A percentile compares a stretch with the other conserved stretches of the same genome.
Conservation (phyloP, 495 filamentous ascomycete species). For the Podospora pseudoanserina region DNA sequence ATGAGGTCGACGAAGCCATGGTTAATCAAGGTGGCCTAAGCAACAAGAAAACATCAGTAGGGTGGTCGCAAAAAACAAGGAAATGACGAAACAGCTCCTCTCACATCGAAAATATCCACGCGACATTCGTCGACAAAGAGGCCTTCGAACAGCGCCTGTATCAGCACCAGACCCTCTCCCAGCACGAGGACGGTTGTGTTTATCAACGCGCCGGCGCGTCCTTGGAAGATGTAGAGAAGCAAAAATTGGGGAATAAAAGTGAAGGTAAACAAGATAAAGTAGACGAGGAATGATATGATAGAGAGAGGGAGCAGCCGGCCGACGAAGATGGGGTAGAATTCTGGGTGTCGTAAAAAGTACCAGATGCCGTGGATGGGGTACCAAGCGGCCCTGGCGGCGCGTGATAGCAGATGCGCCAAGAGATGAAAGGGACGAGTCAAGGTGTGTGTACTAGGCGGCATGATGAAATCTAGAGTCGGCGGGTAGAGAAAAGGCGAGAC, state of each 20-base stretch:
- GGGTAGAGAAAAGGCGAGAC: not conserved
- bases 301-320: conserved; percentile 66
- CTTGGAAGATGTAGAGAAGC: conserved; percentile 77
- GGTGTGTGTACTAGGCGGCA: not conserved
- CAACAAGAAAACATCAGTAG: conserved; percentile 4
- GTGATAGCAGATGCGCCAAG: not conserved
- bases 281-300: conserved; percentile 68
- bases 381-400: conserved; percentile 26
- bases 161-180: conserved; percentile 74
- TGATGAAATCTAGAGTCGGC: not conserved
- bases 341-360: conserved; percentile 68
- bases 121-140: conserved; percentile 80
- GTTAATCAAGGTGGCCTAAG: conserved; percentile 47
- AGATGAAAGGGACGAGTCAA: not conserved
- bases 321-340: conserved; percentile 64
- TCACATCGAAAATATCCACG: conserved; percentile 89
- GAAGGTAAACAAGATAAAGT: conserved; percentile 73
- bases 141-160: conserved; percentile 71
- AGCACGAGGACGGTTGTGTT: conserved; percentile 75
- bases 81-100: conserved; percentile 21
- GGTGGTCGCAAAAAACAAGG: conserved; percentile 13
- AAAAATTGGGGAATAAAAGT: conserved; percentile 85
- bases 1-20: conserved; percentile 57
- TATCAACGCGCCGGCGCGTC: conserved; percentile 67
- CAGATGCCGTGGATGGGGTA: conserved; percentile 60